Evolutionary conservation across 2,329 filamentous ascomycete genomes (phyloP).

Genomic region (Aspergillus ruber): DNA sequence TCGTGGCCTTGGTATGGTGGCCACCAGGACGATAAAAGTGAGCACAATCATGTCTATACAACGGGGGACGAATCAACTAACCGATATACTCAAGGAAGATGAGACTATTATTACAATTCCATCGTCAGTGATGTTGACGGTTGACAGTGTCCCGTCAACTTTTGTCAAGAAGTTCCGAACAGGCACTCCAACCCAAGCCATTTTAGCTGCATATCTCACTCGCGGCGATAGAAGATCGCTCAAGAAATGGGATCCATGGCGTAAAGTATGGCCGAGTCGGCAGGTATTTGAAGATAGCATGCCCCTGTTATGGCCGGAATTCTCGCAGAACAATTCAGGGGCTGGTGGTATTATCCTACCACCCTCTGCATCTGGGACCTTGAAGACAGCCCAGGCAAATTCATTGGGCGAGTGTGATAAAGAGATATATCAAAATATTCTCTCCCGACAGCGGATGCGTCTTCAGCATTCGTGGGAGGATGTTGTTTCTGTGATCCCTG

Average conservation of each 20-base stretch:
- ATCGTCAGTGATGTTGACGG: conserved; percentile 54
- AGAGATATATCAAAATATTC: conserved; percentile 28
- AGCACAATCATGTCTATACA: background rate
- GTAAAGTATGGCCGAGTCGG: conserved; percentile 58
- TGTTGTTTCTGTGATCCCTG: conserved; percentile 36
- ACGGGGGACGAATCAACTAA: background rate
- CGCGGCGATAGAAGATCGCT: conserved; percentile 41
- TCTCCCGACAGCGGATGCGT: conserved; percentile 49
- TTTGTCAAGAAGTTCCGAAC: conserved; percentile 49
- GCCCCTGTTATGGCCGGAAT: conserved; percentile 50
- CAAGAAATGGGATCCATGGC: conserved; percentile 52
- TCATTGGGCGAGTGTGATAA: conserved; percentile 20
- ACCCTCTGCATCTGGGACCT: conserved; percentile 30
- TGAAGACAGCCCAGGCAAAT: conserved; percentile 22
- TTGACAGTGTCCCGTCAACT: conserved; percentile 51
- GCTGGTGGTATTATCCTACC: conserved; percentile 17
- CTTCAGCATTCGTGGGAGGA: conserved; percentile 45
- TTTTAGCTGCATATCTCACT: conserved; percentile 62
- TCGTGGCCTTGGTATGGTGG: conserved; percentile 69
- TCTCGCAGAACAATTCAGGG: conserved; percentile 15
- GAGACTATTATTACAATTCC: conserved; percentile 61
- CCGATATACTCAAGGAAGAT: conserved; percentile 37
- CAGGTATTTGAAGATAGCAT: conserved; percentile 54
- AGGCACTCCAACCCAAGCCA: conserved; percentile 59
- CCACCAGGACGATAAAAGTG: conserved; percentile 59